phyloP scores from a whole-genome alignment of 768 basidiomycete genomes.

The Phaeotremella skinneri region DNA sequence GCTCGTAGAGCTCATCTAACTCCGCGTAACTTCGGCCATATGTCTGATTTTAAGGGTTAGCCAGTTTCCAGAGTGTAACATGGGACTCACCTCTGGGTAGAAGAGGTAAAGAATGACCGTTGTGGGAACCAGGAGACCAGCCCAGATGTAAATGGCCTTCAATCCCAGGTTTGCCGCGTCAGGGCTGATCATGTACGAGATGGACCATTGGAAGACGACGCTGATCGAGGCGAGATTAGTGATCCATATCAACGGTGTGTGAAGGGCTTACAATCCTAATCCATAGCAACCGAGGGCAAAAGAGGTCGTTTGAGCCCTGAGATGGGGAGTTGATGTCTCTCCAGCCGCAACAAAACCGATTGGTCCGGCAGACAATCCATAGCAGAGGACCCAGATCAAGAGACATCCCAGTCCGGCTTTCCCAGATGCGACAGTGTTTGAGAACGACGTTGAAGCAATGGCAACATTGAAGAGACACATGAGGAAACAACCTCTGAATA shows the following conservation, averaged over 20 bases:
- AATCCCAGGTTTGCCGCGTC: slow-evolving; percentile 28
- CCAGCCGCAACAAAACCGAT: slow-evolving; percentile 27
- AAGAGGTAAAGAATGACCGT: slow-evolving; percentile 20
- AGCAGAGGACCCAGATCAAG: slow-evolving; percentile 27
- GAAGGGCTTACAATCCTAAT: slow-evolving; percentile 27
- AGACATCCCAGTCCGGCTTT: slow-evolving; percentile 22
- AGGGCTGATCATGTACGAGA: slow-evolving; percentile 32
- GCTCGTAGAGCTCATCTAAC: slow-evolving; percentile 34
- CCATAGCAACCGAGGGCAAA: slow-evolving; percentile 24
- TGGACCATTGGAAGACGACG: slow-evolving; percentile 25
- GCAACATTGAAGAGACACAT: slow-evolving; percentile 26
- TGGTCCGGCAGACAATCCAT: slow-evolving; percentile 24
- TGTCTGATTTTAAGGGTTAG: slow-evolving; percentile 10
- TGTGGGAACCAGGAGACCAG: slow-evolving; percentile 24
- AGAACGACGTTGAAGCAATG: slow-evolving; percentile 19
- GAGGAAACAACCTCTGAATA: slow-evolving; percentile 17
- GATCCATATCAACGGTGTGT: slow-evolving; percentile 18
- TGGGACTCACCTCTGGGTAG: slow-evolving; percentile 27
- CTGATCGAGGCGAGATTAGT: slow-evolving; percentile 19
- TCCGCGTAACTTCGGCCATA: slow-evolving; percentile 26
- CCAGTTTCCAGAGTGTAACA: neutral
- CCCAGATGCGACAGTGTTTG: neutral
- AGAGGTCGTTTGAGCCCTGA: slow-evolving; percentile 29
- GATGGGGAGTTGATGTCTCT: slow-evolving; percentile 26
- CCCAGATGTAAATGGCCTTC: slow-evolving; percentile 28